Evolutionary conservation across 1,284 basidiomycete genomes (phyloP).

Genomic region (Inonotus hispidus): DNA sequence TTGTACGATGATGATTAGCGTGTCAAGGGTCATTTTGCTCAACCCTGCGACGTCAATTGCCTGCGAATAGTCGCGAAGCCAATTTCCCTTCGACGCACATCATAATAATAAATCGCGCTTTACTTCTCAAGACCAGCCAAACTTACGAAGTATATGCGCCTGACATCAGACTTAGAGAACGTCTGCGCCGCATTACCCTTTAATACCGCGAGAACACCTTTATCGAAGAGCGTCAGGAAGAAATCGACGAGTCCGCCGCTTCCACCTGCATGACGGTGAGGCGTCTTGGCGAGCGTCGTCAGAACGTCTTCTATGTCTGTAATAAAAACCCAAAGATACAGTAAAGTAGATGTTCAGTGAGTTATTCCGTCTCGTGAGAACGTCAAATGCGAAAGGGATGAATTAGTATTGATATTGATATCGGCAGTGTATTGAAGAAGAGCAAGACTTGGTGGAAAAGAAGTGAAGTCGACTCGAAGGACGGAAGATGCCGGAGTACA

Average conservation of each 20-base stretch:
- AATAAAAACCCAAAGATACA: no score
- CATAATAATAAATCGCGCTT: neutral
- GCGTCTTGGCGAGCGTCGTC: conserved; percentile 31
- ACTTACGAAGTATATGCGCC: conserved; percentile 26
- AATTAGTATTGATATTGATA: no score
- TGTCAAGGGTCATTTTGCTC: conserved; percentile 29
- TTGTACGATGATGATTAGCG: conserved; percentile 45
- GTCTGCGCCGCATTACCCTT: conserved; percentile 22
- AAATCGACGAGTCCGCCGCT: conserved; percentile 24
- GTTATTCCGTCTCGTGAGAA: no score
- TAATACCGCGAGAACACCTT: conserved; percentile 15
- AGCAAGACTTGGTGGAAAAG: no score
- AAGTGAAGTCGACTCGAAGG: neutral
- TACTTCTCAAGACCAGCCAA: neutral
- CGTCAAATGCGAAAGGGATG: no score
- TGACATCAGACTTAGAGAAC: conserved; percentile 28
- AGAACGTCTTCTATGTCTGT: conserved; percentile 32
- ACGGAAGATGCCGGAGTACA: neutral
- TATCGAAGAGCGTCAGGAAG: conserved; percentile 6
- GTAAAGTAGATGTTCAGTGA: no score
- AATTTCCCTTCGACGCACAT: conserved; percentile 28
- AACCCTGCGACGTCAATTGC: conserved; percentile 45
- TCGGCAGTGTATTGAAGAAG: no score
- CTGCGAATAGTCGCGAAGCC: conserved; percentile 24
- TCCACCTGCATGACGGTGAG: conserved; percentile 22